Evolutionary conservation across 495 filamentous ascomycete genomes (phyloP), one percentile per base, ranked within the genome.

Genomic region (Echria macrotheca): DNA sequence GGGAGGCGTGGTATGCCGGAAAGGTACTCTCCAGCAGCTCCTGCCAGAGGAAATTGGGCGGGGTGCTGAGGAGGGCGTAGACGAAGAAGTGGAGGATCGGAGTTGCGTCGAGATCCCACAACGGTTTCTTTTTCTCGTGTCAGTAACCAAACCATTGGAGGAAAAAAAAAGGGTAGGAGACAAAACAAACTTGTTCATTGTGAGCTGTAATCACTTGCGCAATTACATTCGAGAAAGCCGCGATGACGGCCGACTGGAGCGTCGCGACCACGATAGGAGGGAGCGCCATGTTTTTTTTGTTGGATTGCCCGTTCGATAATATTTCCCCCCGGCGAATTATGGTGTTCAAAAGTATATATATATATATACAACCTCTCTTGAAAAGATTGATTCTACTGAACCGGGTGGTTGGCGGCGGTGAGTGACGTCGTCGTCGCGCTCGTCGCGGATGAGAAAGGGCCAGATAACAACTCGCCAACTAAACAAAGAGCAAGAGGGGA

Each of bases 21-120:
- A 80, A 75, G 44, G 69, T 50, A n/a, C 61, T 60, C 53, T 79
- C 73, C 35, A 80, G 60, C 49, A 70, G 73, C 8, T 70, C 66
- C 66, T 78, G 74, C 73, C 90, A 98, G 56, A 86, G 68, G 66
- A 89, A 86, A 69, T 97, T 97, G 17, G 86, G 84, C 3, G 93
- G 91, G 12, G 84, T 82, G 58, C 77, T 85, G 42, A 96, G 54
- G 22, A 88, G 61, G 40, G 82, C 75, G 70, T 84, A 96, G 40
- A 88, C 59, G 47, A 86, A 61, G 67, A 95, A 96, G 63, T 91
- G 86, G 55, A 91, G 65, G 40, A 95, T 66, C 1, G 84, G 80
- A 10, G 72, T 60, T 48, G 65, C 69, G 68, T n/a, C n/a, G 89
- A 78, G 49, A 94, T 64, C 7, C 63, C 55, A 31, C n/a, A n/a